Evolutionary conservation across 495 filamentous ascomycete species (phyloP), one percentile per base, ranked within the genome.

Genomic region (Penicillium soppii): DNA sequence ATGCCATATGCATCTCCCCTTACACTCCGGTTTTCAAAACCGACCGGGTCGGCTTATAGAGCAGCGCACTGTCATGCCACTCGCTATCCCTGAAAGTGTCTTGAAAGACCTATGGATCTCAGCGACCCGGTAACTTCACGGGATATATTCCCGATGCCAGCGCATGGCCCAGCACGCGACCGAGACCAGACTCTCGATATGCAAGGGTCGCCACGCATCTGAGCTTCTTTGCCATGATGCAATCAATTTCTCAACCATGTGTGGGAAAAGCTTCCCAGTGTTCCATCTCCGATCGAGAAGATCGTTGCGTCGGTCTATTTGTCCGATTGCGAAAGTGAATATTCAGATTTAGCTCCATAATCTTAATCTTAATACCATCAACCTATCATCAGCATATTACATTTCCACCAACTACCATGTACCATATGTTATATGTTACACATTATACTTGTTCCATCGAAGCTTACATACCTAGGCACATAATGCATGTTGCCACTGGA

Each of bases 141-240:
- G 30, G 26, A 15, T 7, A 10, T n/a, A 12, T 22, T 41, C 37
- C 47, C 36, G 29, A 36, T 7, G n/a, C 19, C 9, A 17, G 27
- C 46, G 30, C 32, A 36, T 47, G 44, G 44, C 20, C 43, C 15
- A 15, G 40, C 46, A 49, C 46, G 46, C 46, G 46, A 49, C 26
- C 47, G 47, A 40, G 37, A 33, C 7, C 13, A 10, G 7, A 23
- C 7, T 46, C 35, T 39, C 25, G 36, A 22, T 17, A 40, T 23
- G 47, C 47, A 49, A 49, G 47, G 47, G 36, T 49, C 21, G 37
- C 2, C 32, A 21, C 45, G 46, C 33, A 38, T 32, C 17, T 17
- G n/a, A 26, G 23, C 12, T 37, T 16, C 13, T 20, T 10, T 27
- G 25, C n/a, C 35, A 29, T 49, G 36, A 49, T 49, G 47, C 37